Evolutionary conservation across 2,329 filamentous ascomycete species (phyloP), one percentile per base, ranked within the genome.

Genomic region (Macrophomina tecta): DNA sequence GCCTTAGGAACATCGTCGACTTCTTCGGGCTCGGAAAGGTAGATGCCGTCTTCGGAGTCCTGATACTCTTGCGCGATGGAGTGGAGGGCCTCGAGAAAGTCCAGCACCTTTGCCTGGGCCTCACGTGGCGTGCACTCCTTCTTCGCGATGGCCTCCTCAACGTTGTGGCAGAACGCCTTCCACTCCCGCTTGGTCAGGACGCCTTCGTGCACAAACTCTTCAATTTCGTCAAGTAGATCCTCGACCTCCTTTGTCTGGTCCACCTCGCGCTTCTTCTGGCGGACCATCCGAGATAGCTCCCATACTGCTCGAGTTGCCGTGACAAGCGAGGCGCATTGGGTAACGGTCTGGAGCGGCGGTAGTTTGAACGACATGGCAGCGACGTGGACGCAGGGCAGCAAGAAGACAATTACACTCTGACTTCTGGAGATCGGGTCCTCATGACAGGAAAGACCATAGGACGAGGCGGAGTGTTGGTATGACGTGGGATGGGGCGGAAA

Each of bases 151-250:
- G 63, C 52, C 18, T 65, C 53, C 38, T 65, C 63, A 23, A 65
- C 63, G 23, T 56, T 42, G n/a, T 30, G 11, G 42, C 63, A 65
- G 18, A 65, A 65, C 18, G 63, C 38, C 8, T 55, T 65, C 51
- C 51, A 65, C 16, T 65, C 63, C n/a, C 53, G 52, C 63, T 49
- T 65, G 30, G 63, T 65, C 63, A 65, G 42, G 34, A 65, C 63
- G 16, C 63, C 63, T 12, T 56, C 51, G 18, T 58, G 51, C 30
- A 65, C 63, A 18, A 65, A 65, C 4, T 42, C 45, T 32, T 65
- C 63, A 38, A 65, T 55, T 14, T 65, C 63, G 11, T 65, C 63
- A 34, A 65, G 51, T 32, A 65, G 63, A 4, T 65, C 51, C 34
- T 65, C 63, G 7, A 65, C 63, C 9, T 56, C 53, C 34, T 58